phyloP scores from a whole-genome alignment of 495 filamentous ascomycete species.

The Xylaria telfairii region DNA sequence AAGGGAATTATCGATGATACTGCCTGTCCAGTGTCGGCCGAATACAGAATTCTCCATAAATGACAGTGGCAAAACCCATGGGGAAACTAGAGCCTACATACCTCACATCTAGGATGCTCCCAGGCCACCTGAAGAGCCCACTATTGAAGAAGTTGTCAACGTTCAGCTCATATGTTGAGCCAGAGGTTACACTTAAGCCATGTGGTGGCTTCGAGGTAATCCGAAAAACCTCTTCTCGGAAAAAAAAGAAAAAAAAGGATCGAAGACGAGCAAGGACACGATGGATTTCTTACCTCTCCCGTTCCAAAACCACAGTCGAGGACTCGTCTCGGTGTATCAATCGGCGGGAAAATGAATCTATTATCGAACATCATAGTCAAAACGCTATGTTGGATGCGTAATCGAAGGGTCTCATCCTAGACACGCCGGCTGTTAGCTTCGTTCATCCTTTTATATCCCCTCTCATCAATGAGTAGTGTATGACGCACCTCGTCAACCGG shows the following conservation, averaged over 20 bases:
- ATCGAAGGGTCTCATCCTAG: conserved; percentile 82
- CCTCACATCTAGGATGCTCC: conserved; percentile 75
- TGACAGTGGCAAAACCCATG: not conserved
- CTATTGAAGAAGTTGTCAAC: conserved; percentile 25
- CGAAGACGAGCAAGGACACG: conserved; percentile 56
- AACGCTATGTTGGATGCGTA: conserved; percentile 72
- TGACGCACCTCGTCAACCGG: conserved; percentile 80
- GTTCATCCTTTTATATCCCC: conserved; percentile 13
- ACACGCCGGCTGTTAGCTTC: conserved; percentile 29
- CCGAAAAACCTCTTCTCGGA: not conserved
- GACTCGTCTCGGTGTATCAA: conserved; percentile 66
- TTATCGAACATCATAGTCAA: conserved; percentile 76
- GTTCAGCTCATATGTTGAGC: not conserved
- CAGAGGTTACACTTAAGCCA: not conserved
- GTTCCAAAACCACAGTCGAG: conserved; percentile 81
- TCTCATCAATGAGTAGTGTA: conserved; percentile 12
- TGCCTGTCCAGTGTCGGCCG: not conserved
- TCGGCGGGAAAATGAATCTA: conserved; percentile 79
- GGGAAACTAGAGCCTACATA: conserved; percentile 45
- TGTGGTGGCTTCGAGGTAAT: not conserved
- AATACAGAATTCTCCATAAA: not conserved
- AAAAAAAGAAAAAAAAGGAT: too few relatives aligned
- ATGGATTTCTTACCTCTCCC: conserved; percentile 57
- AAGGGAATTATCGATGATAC: not conserved
- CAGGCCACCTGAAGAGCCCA: conserved; percentile 60